A percentile compares a stretch with the other conserved stretches of the same genome.
Conservation (phyloP, 2,329 filamentous ascomycete genomes). For the Pezicula carpinea region DNA sequence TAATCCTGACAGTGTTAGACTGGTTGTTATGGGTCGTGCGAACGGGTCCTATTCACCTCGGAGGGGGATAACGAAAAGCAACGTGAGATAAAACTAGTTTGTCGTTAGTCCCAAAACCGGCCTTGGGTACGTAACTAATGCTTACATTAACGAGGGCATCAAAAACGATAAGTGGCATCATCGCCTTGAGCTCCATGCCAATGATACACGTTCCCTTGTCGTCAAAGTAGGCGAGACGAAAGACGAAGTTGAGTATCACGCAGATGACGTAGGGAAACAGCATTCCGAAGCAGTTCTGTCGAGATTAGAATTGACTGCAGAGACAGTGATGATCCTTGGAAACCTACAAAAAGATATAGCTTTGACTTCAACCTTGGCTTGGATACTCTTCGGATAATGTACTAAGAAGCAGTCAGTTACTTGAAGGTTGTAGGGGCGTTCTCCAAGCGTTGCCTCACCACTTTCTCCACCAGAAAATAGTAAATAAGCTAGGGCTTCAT, state of each 20-base stretch:
- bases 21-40: background rate
- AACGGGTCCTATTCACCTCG: constrained; percentile 1
- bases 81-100: constrained; percentile 21
- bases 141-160: background rate
- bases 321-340: too few species aligned
- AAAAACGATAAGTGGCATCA: background rate
- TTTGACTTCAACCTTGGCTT: background rate
- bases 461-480: background rate
- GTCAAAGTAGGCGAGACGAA: background rate
- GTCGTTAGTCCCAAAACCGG: constrained; percentile 33
- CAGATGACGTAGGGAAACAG: background rate
- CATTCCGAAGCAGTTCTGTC: background rate
- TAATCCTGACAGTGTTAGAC: constrained; percentile 34
- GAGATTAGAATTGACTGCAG: too few species aligned
- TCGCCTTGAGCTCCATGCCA: background rate
- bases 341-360: background rate
- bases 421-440: background rate
- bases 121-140: background rate
- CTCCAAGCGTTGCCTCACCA: background rate
- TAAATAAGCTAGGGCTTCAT: background rate
- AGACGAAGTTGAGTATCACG: background rate
- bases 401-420: background rate
- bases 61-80: constrained; percentile 18
- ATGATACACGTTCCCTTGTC: background rate
- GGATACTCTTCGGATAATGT: background rate